Percentiles rank a stretch among this genome's conserved stretches.
Conservation (phyloP, 495 filamentous ascomycete genomes). For the Trichoderma orchidacearum region DNA sequence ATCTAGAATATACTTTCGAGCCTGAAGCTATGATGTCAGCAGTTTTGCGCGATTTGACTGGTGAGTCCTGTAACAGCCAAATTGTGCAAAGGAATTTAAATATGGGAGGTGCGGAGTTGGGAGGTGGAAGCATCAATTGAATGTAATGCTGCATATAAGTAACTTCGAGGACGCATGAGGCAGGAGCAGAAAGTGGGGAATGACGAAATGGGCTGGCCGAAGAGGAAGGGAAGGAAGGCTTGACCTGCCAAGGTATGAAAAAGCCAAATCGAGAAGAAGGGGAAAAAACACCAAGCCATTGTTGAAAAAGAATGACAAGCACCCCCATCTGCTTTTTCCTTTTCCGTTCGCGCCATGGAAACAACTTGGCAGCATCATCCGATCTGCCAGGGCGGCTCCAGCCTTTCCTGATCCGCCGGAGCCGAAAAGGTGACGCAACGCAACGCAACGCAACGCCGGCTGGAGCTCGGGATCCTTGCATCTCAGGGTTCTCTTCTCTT, state of each 20-base stretch:
- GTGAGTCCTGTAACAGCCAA: no score
- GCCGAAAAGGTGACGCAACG: neutral
- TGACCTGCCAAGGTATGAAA: no score
- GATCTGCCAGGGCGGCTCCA: neutral
- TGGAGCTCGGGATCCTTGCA: neutral
- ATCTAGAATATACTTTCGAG: slow-evolving; percentile 41
- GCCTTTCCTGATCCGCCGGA: neutral
- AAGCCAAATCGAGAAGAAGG: neutral
- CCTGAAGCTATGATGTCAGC: slow-evolving; percentile 17
- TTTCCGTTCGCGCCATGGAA: no score
- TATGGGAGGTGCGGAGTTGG: no score
- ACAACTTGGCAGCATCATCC: neutral
- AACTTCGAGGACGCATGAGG: no score
- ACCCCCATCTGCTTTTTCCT: no score
- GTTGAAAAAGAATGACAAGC: no score
- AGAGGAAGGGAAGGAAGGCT: neutral
- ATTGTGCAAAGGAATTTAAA: no score
- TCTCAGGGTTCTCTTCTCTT: neutral
- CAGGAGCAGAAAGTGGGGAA: slow-evolving; percentile 3
- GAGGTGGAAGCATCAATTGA: neutral
- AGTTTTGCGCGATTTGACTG: neutral
- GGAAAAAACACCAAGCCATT: neutral
- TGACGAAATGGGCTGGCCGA: slow-evolving; percentile 12
- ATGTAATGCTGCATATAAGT: no score
- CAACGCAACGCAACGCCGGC: neutral